These are phyloP conservation scores for Pelargonium fulgidum DNA, from an alignment of 441 rosid genomes.

Conservation along the genomic window DNA sequence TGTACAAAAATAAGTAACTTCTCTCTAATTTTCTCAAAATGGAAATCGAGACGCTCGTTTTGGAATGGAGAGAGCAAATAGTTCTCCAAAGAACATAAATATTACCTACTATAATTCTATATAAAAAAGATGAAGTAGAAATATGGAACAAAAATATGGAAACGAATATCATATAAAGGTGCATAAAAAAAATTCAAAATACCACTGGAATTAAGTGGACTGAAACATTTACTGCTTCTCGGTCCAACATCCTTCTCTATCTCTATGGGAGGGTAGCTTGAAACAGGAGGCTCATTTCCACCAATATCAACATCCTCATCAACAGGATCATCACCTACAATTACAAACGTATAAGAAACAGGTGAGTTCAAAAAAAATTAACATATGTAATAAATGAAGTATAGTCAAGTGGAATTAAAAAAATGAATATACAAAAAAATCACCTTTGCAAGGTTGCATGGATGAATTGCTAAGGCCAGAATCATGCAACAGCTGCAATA, in stretches of 20 bases:
- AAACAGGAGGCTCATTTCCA: constrained; percentile 60
- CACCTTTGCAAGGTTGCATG: constrained; percentile 49
- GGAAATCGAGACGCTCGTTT: too few relatives aligned
- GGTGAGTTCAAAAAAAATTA: constrained; percentile 4
- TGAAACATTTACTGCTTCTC: constrained; percentile 24
- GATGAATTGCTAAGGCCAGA: constrained; percentile 58
- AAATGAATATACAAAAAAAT: background rate
- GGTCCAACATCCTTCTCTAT: constrained; percentile 38
- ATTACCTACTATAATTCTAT: background rate
- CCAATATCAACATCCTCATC: constrained; percentile 63
- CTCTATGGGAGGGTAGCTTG: constrained; percentile 36
- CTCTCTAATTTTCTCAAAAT: too few relatives aligned
- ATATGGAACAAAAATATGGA: background rate
- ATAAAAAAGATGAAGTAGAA: background rate
- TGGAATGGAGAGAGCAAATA: too few relatives aligned
- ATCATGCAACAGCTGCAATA: constrained; percentile 43
- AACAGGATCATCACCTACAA: constrained; percentile 40
- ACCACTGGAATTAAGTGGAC: constrained; percentile 51
- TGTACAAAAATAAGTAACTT: background rate
- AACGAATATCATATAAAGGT: background rate
- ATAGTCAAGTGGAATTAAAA: constrained; percentile 15
- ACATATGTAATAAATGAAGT: constrained; percentile 1
- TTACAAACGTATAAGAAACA: constrained; percentile 22
- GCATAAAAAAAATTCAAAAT: constrained; percentile 6
- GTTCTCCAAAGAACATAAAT: background rate